Conservation (phyloP, 2,329 filamentous ascomycete genomes). For the Colletotrichum chrysophilum region DNA sequence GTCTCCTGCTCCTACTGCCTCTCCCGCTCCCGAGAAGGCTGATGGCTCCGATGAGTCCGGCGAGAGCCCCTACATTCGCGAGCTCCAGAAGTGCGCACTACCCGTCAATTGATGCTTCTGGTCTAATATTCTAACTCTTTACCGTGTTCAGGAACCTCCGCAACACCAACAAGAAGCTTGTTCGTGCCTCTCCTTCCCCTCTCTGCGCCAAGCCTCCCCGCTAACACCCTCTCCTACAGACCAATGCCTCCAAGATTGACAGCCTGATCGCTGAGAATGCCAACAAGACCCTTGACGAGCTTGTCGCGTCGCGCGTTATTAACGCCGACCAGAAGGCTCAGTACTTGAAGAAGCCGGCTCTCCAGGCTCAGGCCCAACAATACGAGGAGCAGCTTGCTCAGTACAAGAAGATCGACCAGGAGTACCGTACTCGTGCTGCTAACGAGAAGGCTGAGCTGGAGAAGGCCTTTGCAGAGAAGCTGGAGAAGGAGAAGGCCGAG, state of each 20-base stretch:
- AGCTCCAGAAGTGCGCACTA: constrained; percentile 81
- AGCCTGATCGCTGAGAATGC: constrained; percentile 71
- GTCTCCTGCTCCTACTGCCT: constrained; percentile 58
- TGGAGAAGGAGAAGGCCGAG: constrained; percentile 60
- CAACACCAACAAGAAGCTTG: constrained; percentile 93
- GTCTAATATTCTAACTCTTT: background rate
- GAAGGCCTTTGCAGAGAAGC: constrained; percentile 57
- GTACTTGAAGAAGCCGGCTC: constrained; percentile 76
- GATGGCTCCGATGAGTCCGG: constrained; percentile 63
- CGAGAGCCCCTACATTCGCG: constrained; percentile 83
- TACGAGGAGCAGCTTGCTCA: constrained; percentile 76
- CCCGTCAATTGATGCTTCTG: background rate
- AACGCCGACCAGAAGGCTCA: constrained; percentile 82
- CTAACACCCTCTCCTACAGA: constrained; percentile 44
- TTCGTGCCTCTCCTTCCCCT: constrained; percentile 50
- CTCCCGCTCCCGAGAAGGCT: constrained; percentile 54
- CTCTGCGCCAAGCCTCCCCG: background rate
- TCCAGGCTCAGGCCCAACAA: constrained; percentile 71
- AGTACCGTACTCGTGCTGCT: constrained; percentile 67
- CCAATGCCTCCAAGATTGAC: constrained; percentile 76
- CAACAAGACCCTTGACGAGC: constrained; percentile 73
- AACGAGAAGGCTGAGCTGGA: constrained; percentile 66
- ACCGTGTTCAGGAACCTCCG: constrained; percentile 75
- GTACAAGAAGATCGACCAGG: constrained; percentile 77
- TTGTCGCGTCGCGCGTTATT: constrained; percentile 75